A percentile compares a stretch with the other conserved stretches of the same genome.
Conservation (phyloP, 768 basidiomycete species). For the Lanmaoa pseudosensibilis region DNA sequence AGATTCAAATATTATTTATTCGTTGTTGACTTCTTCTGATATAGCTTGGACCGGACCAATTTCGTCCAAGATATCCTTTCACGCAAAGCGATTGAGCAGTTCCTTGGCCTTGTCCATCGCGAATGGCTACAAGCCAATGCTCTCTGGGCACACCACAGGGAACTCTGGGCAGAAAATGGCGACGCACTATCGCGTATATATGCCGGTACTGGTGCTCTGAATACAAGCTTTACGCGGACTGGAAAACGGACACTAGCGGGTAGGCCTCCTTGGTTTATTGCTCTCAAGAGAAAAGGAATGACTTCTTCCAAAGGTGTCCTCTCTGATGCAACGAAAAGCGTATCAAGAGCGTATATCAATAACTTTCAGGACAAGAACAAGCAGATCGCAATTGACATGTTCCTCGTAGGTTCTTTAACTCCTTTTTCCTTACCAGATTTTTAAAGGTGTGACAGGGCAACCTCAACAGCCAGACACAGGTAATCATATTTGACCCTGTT, state of each 20-base stretch:
- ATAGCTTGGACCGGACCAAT: conserved; percentile 93
- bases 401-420: conserved; percentile 61
- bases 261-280: conserved; percentile 27
- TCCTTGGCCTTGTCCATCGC: conserved; percentile 72
- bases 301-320: conserved; percentile 60
- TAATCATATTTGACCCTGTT: conserved; percentile 91
- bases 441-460: conserved; percentile 69
- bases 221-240: conserved; percentile 92
- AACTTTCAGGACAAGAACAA: conserved; percentile 97
- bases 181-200: conserved; percentile 93
- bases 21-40: conserved; percentile 5
- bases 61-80: conserved; percentile 96
- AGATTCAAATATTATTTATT: background rate
- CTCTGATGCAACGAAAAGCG: conserved; percentile 95
- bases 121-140: conserved; percentile 69
- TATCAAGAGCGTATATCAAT: conserved; percentile 94
- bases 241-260: conserved; percentile 93
- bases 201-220: conserved; percentile 89
- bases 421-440: background rate
- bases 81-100: conserved; percentile 75
- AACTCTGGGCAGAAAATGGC: conserved; percentile 97
- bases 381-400: conserved; percentile 92
- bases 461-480: conserved; percentile 80
- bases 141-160: conserved; percentile 86
- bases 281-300: background rate